Evolutionary conservation across 371 early-diverging fungal species (phyloP).

Genomic region (Zychaea mexicana): DNA sequence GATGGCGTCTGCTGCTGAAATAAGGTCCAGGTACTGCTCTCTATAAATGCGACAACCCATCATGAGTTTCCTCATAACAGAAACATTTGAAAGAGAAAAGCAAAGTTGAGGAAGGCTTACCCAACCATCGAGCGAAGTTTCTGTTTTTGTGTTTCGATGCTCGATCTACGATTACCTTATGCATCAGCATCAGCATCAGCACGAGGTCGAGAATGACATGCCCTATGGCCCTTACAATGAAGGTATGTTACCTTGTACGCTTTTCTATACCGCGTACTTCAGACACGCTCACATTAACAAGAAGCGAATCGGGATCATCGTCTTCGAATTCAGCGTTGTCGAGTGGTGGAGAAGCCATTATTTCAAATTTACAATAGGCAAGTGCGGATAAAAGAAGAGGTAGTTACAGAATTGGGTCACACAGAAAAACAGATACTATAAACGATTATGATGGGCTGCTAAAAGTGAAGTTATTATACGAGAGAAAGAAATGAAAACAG

Average conservation of each 20-base stretch:
- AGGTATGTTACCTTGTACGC: constrained; percentile 19
- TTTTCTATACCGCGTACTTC: constrained; percentile 25
- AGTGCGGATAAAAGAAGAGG: background rate
- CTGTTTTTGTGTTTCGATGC: constrained; percentile 79
- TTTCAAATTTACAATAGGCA: background rate
- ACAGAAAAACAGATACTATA: background rate
- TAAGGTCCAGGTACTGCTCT: constrained; percentile 84
- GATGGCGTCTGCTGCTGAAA: constrained; percentile 85
- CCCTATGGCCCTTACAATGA: background rate
- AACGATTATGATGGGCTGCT: background rate
- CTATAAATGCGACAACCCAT: no score
- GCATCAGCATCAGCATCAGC: no score
- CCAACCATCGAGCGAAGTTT: constrained; percentile 87
- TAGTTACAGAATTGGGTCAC: background rate
- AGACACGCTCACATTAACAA: constrained; percentile 21
- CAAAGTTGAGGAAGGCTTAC: no score
- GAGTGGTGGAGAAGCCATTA: background rate
- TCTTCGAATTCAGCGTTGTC: background rate
- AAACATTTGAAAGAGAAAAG: no score
- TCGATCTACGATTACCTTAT: constrained; percentile 36
- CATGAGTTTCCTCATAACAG: no score
- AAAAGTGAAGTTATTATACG: background rate
- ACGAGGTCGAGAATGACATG: background rate
- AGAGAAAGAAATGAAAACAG: background rate
- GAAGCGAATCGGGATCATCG: constrained; percentile 20